Base-by-base conservation (phyloP, 306 rosid genomes). In the Delonix regia region DNA sequence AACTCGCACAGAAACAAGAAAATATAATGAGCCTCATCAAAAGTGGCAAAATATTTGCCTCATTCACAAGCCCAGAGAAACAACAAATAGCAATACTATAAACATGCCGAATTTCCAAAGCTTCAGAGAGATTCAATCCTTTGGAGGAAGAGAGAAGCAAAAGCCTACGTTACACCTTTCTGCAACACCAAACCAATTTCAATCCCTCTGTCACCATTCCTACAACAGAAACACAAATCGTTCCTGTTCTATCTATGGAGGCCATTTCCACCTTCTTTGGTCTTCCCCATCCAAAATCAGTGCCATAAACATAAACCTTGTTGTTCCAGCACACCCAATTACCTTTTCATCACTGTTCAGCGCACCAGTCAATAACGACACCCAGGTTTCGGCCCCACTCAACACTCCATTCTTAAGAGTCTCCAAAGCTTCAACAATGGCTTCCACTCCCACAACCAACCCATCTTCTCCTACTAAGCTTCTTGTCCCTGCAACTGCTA, bases 241-340 rank as follows among this genome's bases (percentile, higher is more conserved):
- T 84, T 4, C 56, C 80, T 9, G 80, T 81, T 39, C 53, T 83
- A 14, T 78, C 84, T 15, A 86, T 77, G 13, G 88, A 82, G 0
- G 36, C 55, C 80, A 86, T 76, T 73, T 85, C 92, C 84, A 90
- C 95, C 73, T 88, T 88, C 66, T 74, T 71, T 9, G 92, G 92
- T 42, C 16, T 85, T 51, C 57, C 95, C 88, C 89, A 90, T 7
- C 95, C 88, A 70, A 86, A 90, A 78, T 90, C 90, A 42, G 16
- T 12, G 0, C 66, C 49, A n/a, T 86, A 90, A 76, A 80, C 80
- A 25, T 85, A 66, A 90, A 81, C 75, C 82, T 63, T 7, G 92
- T 89, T 22, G 89, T 73, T 8, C 92, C 92, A 3, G 92, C 88
- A 67, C 51, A 28, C 1, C 61, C 89, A 55, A 74, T 16, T 1